phyloP scores from a whole-genome alignment of 768 basidiomycete genomes.

The Tricholomella constricta region DNA sequence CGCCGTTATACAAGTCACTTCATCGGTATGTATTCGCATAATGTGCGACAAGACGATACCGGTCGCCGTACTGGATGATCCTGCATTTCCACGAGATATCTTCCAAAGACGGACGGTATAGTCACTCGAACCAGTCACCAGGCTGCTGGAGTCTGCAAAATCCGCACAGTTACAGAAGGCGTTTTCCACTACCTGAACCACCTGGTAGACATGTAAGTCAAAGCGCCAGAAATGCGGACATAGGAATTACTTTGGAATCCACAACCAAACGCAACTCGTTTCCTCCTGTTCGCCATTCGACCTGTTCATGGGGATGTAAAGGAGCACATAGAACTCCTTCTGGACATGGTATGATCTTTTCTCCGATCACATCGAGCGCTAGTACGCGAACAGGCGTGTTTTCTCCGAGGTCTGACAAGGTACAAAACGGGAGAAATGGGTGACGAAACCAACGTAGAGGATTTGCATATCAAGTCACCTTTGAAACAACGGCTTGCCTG shows the following conservation, averaged over 20 bases:
- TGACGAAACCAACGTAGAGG: not conserved
- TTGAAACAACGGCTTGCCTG: constrained; percentile 59
- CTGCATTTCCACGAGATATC: constrained; percentile 41
- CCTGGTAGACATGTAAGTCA: constrained; percentile 34
- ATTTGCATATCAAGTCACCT: constrained; percentile 38
- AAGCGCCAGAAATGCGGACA: not conserved
- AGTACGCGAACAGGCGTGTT: constrained; percentile 50
- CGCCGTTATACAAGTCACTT: constrained; percentile 67
- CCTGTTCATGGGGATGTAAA: constrained; percentile 61
- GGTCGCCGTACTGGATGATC: constrained; percentile 24
- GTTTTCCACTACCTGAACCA: constrained; percentile 77
- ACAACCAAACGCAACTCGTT: constrained; percentile 62
- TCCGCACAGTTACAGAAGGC: constrained; percentile 71
- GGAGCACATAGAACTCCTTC: constrained; percentile 61
- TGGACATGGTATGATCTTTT: constrained; percentile 63
- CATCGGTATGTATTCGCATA: constrained; percentile 77
- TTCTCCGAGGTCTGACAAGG: constrained; percentile 48
- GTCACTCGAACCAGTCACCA: constrained; percentile 82
- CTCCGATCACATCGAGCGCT: constrained; percentile 56
- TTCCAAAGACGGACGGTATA: constrained; percentile 87
- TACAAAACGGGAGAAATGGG: not conserved
- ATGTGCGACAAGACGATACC: constrained; percentile 60
- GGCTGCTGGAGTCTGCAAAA: constrained; percentile 71
- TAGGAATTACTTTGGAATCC: constrained; percentile 56
- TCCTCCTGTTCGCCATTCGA: constrained; percentile 64